Base-by-base conservation (phyloP, 2,329 filamentous ascomycete genomes). In the Talaromyces verruculosus region DNA sequence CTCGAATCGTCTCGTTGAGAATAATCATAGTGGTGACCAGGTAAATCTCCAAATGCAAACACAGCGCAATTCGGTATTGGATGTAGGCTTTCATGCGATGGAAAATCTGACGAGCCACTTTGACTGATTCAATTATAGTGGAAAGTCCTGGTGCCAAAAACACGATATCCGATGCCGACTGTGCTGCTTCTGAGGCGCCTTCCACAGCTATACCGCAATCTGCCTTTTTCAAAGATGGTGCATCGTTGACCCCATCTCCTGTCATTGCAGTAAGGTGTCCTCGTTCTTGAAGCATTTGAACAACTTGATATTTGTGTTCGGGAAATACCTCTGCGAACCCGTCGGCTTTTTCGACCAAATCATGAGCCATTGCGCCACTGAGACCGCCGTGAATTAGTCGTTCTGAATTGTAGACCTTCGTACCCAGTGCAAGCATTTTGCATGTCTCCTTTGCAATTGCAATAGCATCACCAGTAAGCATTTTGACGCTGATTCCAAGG, bases 401-500 rank as follows among this genome's bases (percentile, higher is more conserved):
- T 72, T 90, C 88, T 49, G 90, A 92, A 81, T 91, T 91, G 81
- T 91, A 92, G 68, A 92, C 89, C 82, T 92, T 92, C 70, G 89
- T 91, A 66, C 90, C 90, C 63, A 92, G 84, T 67, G 89, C 88
- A 72, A 92, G 84, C 88, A 92, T 91, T 80, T 91, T 91, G 84
- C 90, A 92, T 67, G 90, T 92, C 80, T 92, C 90, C 80, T 91
- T 91, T 60, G 90, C 90, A 72, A 92, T 92, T 69, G 90, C 89
- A 72, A 91, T 89, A 67, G 90, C 90, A 76, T 92, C 90, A 83
- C 90, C 90, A 76, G 90, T 92, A 76, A 92, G 83, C 90, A 92
- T 92, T 83, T 92, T 92, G 68, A 92, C 89, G 67, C 87, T 88
- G 33, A 92, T 89, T 79, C 90, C 90, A 59, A 92, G 86, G 72